Evolutionary conservation across 2,329 filamentous ascomycete genomes (phyloP), one percentile per base, ranked within the genome.

Genomic region (Aspergillus transmontanensis): DNA sequence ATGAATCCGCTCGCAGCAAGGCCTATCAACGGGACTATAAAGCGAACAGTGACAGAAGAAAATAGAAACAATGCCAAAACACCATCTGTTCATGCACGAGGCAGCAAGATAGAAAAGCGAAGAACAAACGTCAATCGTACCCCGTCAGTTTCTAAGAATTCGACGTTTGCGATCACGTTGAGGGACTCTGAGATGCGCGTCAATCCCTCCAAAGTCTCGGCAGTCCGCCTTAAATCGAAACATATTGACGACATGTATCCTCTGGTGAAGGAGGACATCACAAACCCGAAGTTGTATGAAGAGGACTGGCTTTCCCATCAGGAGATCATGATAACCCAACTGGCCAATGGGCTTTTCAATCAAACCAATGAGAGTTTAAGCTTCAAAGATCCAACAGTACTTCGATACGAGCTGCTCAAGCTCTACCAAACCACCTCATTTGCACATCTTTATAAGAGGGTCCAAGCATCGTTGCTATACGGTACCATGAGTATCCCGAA

Each of bases 281-380:
- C 78, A 2, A 82, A 83, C 55, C 81, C 86, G n/a, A 80, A 84
- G 59, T 78, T 89, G 66, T 89, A 89, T 71, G 86, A 89, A 69
- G 86, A 89, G 53, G 80, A 84, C 61, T 89, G 87, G 87, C 82
- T 89, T 43, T 80, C 79, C 14, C 84, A 89, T 64, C 87, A 89
- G 69, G 87, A 89, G 70, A 77, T 85, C 26, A 83, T 85, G 43
- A 83, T 89, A 51, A 86, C 86, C 0, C 86, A 89, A 69, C 77
- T 89, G 7, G 73, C 86, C 54, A 90, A 89, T 71, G 78, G 78
- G 16, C 75, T 88, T 55, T 86, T 88, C 67, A 74, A 81, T 41
- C 72, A 78, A 5, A 73, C 77, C 0, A 63, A 64, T 58, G 59
- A 65, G 3, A 63, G 65, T 6, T 34, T 56, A 34, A 55, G 53